Conservation (phyloP, 192 early-diverging fungal genomes). For the Backusella morwellensis region DNA sequence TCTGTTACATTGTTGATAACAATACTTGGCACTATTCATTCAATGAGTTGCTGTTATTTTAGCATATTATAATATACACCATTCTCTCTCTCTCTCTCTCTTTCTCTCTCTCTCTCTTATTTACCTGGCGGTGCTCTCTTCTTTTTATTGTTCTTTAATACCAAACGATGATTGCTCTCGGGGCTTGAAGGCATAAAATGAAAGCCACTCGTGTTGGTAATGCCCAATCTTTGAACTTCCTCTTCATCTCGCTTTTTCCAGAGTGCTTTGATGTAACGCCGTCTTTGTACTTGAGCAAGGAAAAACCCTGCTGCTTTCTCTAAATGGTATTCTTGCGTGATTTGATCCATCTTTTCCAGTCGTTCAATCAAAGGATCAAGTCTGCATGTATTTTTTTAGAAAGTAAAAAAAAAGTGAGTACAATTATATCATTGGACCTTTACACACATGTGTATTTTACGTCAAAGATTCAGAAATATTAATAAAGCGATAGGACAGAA, state of each 20-base stretch:
- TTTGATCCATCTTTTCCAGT: slow-evolving; percentile 28
- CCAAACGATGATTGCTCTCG: neutral
- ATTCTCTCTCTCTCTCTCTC: no score
- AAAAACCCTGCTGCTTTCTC: slow-evolving; percentile 33
- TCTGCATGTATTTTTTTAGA: neutral
- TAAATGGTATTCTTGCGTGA: slow-evolving; percentile 25
- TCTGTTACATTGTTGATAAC: slow-evolving; percentile 5
- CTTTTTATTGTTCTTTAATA: neutral
- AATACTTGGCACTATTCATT: slow-evolving; percentile 3
- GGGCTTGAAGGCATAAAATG: neutral
- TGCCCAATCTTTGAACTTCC: slow-evolving; percentile 13
- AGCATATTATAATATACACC: neutral
- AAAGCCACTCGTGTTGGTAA: neutral
- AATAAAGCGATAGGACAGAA: slow-evolving; percentile 29
- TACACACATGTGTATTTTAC: slow-evolving; percentile 9
- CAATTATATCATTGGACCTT: no score
- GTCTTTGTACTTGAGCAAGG: slow-evolving; percentile 24
- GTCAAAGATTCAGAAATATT: slow-evolving; percentile 23
- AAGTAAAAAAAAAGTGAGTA: no score
- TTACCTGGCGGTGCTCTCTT: neutral
- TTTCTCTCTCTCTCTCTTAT: neutral
- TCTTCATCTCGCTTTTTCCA: slow-evolving; percentile 35
- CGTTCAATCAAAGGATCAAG: slow-evolving; percentile 28
- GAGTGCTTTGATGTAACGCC: slow-evolving; percentile 20
- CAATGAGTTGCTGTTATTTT: neutral